Evolutionary conservation across 148 eudicot genomes (phyloP).

Genomic region (Cornus suecica): DNA sequence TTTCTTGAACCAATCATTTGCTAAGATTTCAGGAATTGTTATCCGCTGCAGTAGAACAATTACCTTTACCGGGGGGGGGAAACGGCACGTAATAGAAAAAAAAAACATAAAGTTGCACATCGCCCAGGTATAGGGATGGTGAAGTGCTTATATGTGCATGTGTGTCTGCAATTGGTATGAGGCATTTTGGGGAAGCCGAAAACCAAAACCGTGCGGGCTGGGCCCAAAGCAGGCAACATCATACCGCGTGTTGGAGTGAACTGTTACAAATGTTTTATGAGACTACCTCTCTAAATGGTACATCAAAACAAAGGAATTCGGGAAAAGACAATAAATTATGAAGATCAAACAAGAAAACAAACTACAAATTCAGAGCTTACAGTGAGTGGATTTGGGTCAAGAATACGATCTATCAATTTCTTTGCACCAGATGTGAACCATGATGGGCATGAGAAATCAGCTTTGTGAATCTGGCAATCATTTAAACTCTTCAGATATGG

Average conservation of each 20-base stretch:
- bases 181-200: too few species aligned
- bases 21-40: conserved; percentile 58
- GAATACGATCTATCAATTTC: conserved; percentile 61
- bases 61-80: background rate
- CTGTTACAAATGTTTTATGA: too few species aligned
- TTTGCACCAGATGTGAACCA: conserved; percentile 71
- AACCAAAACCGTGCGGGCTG: too few species aligned
- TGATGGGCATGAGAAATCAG: conserved; percentile 53
- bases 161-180: too few species aligned
- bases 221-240: too few species aligned
- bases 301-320: background rate
- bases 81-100: too few species aligned
- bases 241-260: too few species aligned
- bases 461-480: conserved; percentile 59
- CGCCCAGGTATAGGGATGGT: too few species aligned
- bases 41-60: conserved; percentile 51
- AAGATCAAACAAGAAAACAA: background rate
- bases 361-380: conserved; percentile 39
- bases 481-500: background rate
- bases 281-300: background rate
- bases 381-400: conserved; percentile 78
- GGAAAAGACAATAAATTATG: background rate
- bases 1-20: conserved; percentile 83
- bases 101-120: too few species aligned
- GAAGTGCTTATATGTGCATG: too few species aligned